Percentiles rank a stretch among this genome's conserved stretches.
These are phyloP conservation scores for Hydnomerulius pinastri DNA, from an alignment of 768 basidiomycete species.

Conservation along the genomic window DNA sequence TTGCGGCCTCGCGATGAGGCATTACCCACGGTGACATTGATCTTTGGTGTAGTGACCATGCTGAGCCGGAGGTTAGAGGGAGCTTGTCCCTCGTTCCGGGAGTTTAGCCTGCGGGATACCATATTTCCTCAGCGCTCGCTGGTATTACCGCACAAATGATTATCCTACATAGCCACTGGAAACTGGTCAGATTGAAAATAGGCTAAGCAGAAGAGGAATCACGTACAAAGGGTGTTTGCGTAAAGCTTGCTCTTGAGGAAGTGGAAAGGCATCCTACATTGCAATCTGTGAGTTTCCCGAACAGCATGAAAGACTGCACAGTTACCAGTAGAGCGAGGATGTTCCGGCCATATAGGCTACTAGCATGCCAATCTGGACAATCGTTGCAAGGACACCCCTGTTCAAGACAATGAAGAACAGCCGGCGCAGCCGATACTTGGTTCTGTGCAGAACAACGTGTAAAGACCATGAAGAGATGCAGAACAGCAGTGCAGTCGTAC, in stretches of 20 bases:
- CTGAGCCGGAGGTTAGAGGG: no score
- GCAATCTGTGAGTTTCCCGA: neutral
- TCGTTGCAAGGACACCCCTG: constrained; percentile 18
- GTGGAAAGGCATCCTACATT: constrained; percentile 21
- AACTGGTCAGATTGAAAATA: neutral
- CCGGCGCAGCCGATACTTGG: neutral
- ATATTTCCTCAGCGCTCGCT: no score
- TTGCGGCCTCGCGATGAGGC: no score
- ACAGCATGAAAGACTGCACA: neutral
- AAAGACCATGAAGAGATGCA: neutral
- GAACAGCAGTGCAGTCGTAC: neutral
- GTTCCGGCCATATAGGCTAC: constrained; percentile 12
- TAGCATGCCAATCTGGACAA: constrained; percentile 20
- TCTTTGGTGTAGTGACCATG: no score
- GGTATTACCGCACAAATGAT: no score
- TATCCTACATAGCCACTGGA: constrained; percentile 18
- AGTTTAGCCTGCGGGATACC: no score
- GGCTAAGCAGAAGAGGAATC: neutral
- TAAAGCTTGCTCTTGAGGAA: constrained; percentile 25
- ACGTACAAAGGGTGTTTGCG: constrained; percentile 21
- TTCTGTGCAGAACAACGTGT: constrained; percentile 14
- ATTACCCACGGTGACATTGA: no score
- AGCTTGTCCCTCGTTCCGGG: no score
- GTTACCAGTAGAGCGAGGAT: constrained; percentile 19
- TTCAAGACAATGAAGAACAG: constrained; percentile 20